Conservation (phyloP, 257 asterid genomes). For the Schizonepeta tenuifolia region DNA sequence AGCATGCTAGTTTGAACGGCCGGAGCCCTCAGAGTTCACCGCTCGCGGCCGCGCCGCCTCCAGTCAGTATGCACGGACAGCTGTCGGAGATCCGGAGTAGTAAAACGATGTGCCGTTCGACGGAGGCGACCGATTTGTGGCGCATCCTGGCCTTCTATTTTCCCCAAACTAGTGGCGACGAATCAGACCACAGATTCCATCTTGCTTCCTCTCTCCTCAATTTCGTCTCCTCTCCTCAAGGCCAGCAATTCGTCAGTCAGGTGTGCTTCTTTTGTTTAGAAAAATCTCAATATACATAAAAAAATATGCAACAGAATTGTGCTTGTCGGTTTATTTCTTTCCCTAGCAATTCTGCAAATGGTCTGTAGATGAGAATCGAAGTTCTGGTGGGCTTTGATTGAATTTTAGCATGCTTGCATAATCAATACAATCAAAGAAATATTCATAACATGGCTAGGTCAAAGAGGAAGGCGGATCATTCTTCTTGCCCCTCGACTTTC, state of each 20-base stretch:
- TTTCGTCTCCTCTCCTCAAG: slow-evolving; percentile 68
- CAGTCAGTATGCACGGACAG: slow-evolving; percentile 50
- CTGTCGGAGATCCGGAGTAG: slow-evolving; percentile 30
- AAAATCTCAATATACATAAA: not conserved
- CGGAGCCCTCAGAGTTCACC: slow-evolving; percentile 24
- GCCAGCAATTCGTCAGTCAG: slow-evolving; percentile 58
- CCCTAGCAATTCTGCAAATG: not conserved
- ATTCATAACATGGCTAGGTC: slow-evolving; percentile 50
- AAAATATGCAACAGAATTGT: slow-evolving; percentile 1
- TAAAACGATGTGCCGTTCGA: slow-evolving; percentile 36
- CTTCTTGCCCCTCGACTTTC: slow-evolving; percentile 74
- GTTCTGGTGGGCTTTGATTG: slow-evolving; percentile 25
- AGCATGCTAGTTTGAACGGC: slow-evolving; percentile 22
- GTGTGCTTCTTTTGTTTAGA: slow-evolving; percentile 34
- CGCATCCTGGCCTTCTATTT: slow-evolving; percentile 58
- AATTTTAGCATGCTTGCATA: not conserved
- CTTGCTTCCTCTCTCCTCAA: slow-evolving; percentile 66
- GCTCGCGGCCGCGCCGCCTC: slow-evolving; percentile 30
- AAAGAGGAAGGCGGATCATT: slow-evolving; percentile 64
- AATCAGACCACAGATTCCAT: slow-evolving; percentile 47
- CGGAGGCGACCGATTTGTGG: slow-evolving; percentile 39
- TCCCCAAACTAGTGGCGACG: slow-evolving; percentile 54
- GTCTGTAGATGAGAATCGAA: not conserved
- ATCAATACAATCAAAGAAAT: slow-evolving; percentile 2
- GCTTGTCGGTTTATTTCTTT: not conserved